Evolutionary conservation across 306 rosid genomes (phyloP).

Genomic region (Acacia crassicarpa): DNA sequence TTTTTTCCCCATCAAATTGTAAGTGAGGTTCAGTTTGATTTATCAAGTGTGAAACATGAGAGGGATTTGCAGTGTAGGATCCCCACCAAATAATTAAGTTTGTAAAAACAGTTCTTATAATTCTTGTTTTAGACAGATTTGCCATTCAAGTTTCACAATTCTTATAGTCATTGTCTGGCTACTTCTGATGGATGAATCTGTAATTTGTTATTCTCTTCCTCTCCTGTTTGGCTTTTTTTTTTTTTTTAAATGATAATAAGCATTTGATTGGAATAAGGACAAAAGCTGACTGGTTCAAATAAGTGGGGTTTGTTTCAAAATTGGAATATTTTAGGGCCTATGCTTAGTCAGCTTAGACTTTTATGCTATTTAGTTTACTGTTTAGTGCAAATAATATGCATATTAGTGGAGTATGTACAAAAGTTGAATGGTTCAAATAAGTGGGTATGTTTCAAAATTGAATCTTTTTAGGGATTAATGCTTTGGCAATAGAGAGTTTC

Average conservation of each 20-base stretch:
- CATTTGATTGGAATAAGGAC: background rate
- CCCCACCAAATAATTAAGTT: conserved; percentile 64
- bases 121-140: conserved; percentile 36
- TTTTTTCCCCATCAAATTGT: conserved; percentile 56
- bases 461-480: background rate
- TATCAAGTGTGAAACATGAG: conserved; percentile 66
- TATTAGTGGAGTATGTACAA: conserved; percentile 6
- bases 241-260: conserved; percentile 22
- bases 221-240: conserved; percentile 9
- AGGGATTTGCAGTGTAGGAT: conserved; percentile 56
- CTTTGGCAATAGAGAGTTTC: background rate
- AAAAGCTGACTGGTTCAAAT: background rate
- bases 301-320: conserved; percentile 27
- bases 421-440: conserved; percentile 1
- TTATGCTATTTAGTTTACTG: background rate
- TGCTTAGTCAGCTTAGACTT: conserved; percentile 25
- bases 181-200: conserved; percentile 8
- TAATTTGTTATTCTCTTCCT: conserved; percentile 29
- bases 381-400: conserved; percentile 1
- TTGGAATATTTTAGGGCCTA: conserved; percentile 20
- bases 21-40: conserved; percentile 66
- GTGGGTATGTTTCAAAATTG: background rate
- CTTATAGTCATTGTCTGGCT: conserved; percentile 15
- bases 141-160: conserved; percentile 33
- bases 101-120: conserved; percentile 40